Base-by-base conservation (phyloP, 768 basidiomycete species). In the Lactarius akahatsu region DNA sequence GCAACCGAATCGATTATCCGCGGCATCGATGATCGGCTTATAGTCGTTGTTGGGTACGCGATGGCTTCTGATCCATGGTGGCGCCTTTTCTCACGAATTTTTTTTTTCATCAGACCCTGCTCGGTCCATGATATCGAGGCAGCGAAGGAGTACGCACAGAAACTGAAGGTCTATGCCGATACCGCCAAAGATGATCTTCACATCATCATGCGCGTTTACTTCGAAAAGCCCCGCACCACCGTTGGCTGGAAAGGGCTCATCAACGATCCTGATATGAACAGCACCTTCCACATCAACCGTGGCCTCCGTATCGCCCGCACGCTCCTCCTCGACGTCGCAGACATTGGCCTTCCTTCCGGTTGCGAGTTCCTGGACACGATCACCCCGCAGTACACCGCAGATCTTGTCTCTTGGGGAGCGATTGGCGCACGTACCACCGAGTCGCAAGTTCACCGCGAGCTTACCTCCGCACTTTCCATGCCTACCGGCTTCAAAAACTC, bases 191-290 rank as follows among this genome's bases (percentile, higher is more conserved):
- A 92, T 13, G 97, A 98, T 71, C 83, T 99, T 38, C 84, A 90
- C 77, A 97, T 99, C 73, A 82, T 98, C 71, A 98, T 98, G 96
- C 89, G 95, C 32, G 94, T 98, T 71, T 98, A 99, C 81, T 99
- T 98, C 74, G 96, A 98, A 73, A 98, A 98, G 73, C 90, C 90
- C 1, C 84, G 96, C 36, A 98, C 96, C 8, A 98, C 96, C 0
- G 90, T 98, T 57, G 97, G 97, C 32, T 99, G 96, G 96, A 99
- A 99, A 77, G 96, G 96, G 43, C 85, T 98, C 69, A 98, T 98
- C 78, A 98, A 98, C 74, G 95, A 98, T 73, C 96, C 96, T 7
- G 92, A 94, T 62, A 87, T 98, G 81, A 95, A 98, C 77, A 85
- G 89, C 61, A 87, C 82, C 73, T 98, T 92, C 86, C 91, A 94